A percentile compares a stretch with the other conserved stretches of the same genome.
Evolutionary conservation across 2,329 filamentous ascomycete genomes (phyloP).

Genomic region (Penicillium sp.): DNA sequence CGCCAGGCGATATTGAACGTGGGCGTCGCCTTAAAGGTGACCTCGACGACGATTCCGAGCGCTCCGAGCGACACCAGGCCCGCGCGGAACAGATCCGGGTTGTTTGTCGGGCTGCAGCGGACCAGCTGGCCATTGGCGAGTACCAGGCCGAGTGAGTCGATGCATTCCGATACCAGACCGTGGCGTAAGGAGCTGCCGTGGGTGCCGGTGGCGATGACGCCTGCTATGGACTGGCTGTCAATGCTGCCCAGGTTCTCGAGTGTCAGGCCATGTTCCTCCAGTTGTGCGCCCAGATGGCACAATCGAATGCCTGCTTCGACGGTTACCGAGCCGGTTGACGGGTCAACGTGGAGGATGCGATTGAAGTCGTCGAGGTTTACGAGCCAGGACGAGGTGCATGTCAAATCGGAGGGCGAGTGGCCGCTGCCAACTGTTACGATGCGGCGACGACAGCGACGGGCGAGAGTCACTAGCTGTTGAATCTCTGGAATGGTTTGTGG

Average conservation of each 20-base stretch:
- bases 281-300: slow-evolving; percentile 67
- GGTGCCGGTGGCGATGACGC: slow-evolving; percentile 88
- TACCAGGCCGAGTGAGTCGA: slow-evolving; percentile 74
- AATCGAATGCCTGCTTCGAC: slow-evolving; percentile 90
- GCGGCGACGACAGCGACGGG: slow-evolving; percentile 75
- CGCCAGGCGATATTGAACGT: slow-evolving; percentile 83
- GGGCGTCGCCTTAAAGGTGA: slow-evolving; percentile 78
- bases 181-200: slow-evolving; percentile 85
- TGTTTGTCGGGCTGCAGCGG: slow-evolving; percentile 65
- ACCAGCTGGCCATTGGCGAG: slow-evolving; percentile 75
- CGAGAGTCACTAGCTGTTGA: slow-evolving; percentile 77
- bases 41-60: slow-evolving; percentile 84
- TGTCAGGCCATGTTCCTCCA: slow-evolving; percentile 74
- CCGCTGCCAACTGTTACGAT: slow-evolving; percentile 85
- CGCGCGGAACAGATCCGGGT: slow-evolving; percentile 80
- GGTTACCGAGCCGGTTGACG: slow-evolving; percentile 63
- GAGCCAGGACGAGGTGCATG: slow-evolving; percentile 91
- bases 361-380: slow-evolving; percentile 86
- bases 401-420: slow-evolving; percentile 89
- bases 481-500: slow-evolving; percentile 78
- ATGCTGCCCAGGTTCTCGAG: slow-evolving; percentile 94
- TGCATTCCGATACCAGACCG: slow-evolving; percentile 77
- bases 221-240: slow-evolving; percentile 88
- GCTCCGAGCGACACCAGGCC: slow-evolving; percentile 85
- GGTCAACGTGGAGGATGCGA: slow-evolving; percentile 69